Conservation (phyloP, 108 stramenopile species). For the Skeletonema costatum region DNA sequence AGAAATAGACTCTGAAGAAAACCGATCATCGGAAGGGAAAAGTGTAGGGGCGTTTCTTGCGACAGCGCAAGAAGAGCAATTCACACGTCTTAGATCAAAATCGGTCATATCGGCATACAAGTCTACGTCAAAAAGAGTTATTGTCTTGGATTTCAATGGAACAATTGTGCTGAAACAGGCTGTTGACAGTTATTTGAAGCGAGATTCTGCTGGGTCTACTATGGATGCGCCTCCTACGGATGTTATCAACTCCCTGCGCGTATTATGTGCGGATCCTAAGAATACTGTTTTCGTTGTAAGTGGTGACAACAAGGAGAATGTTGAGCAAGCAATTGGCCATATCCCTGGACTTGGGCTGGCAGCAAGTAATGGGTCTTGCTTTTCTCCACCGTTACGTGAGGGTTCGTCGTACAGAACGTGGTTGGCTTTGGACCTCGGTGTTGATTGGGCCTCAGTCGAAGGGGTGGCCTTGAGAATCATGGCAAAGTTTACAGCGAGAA, state of each 20-base stretch:
- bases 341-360: conserved; percentile 54
- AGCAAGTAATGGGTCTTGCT: conserved; percentile 64
- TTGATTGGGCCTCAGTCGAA: conserved; percentile 58
- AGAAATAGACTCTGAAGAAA: neutral
- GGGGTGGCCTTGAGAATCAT: conserved; percentile 38
- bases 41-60: conserved; percentile 14
- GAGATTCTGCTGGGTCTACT: conserved; percentile 56
- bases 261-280: conserved; percentile 49
- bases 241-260: conserved; percentile 41
- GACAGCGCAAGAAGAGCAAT: conserved; percentile 14
- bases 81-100: conserved; percentile 20
- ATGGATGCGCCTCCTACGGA: conserved; percentile 40
- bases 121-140: conserved; percentile 46
- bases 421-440: conserved; percentile 55
- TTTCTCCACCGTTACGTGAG: conserved; percentile 34
- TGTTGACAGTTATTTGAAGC: conserved; percentile 68
- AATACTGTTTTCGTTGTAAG: conserved; percentile 66
- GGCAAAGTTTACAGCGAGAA: conserved; percentile 63
- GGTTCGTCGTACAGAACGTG: conserved; percentile 18
- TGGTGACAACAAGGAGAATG: conserved; percentile 39
- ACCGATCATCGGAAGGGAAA: conserved; percentile 4
- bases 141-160: conserved; percentile 83
- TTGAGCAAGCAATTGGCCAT: conserved; percentile 48
- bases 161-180: conserved; percentile 74
- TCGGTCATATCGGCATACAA: conserved; percentile 50